Percentiles rank a stretch among this genome's conserved stretches.
These are phyloP conservation scores for Aspergillus pseudoterreus DNA, from an alignment of 2,329 filamentous ascomycete species.

Conservation along the genomic window DNA sequence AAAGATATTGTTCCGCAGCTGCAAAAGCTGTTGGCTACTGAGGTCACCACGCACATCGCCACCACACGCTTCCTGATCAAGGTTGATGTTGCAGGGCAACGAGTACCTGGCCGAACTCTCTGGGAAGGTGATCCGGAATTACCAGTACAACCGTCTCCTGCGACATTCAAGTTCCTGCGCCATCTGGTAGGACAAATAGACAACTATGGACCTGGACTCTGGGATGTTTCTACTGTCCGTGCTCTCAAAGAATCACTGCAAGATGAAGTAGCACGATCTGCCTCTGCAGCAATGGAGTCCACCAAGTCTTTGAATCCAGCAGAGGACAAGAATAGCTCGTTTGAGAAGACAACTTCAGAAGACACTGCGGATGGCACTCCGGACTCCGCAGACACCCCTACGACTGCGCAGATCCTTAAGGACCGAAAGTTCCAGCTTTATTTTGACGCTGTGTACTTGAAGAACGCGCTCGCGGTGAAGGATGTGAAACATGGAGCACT, in stretches of 20 bases:
- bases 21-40: slow-evolving; percentile 57
- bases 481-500: slow-evolving; percentile 28
- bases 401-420: slow-evolving; percentile 12
- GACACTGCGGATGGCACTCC: slow-evolving; percentile 1
- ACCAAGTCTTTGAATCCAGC: slow-evolving; percentile 11
- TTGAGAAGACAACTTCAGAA: neutral
- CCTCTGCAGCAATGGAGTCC: slow-evolving; percentile 20
- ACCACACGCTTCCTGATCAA: slow-evolving; percentile 43
- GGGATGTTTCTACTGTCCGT: slow-evolving; percentile 66
- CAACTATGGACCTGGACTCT: slow-evolving; percentile 69
- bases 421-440: slow-evolving; percentile 37
- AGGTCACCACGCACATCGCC: slow-evolving; percentile 44
- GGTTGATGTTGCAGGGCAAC: slow-evolving; percentile 46
- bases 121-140: slow-evolving; percentile 78
- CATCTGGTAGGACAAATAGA: slow-evolving; percentile 65
- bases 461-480: slow-evolving; percentile 21
- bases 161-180: slow-evolving; percentile 68
- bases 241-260: slow-evolving; percentile 59
- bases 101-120: slow-evolving; percentile 60
- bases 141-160: slow-evolving; percentile 74
- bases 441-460: slow-evolving; percentile 35
- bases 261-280: slow-evolving; percentile 41
- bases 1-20: slow-evolving; percentile 60
- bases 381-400: neutral
- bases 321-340: neutral